Evolutionary conservation across 2,329 filamentous ascomycete species (phyloP), one percentile per base, ranked within the genome.

Genomic region (Cladophialophora chaetospira): DNA sequence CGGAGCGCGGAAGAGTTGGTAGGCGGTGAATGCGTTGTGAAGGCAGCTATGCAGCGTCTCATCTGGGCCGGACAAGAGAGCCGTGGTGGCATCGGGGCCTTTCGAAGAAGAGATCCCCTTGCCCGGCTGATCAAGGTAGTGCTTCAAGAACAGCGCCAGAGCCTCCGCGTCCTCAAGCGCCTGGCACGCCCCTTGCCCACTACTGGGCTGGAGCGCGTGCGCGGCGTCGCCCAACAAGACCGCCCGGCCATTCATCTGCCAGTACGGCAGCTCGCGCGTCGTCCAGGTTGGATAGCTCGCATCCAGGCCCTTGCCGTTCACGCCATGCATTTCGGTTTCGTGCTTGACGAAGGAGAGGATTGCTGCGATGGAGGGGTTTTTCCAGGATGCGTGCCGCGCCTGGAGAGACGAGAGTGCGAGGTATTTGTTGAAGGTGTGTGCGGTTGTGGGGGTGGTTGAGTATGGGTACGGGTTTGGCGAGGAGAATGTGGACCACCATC

Each of bases 161-260:
- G 75, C 72, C 58, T 81, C 76, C 0, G 72, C 73, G 67, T 84
- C 82, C 66, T 84, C 82, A 6, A 84, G 63, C 0, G 79, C 81
- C 67, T 83, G 81, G 3, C 75, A 77, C 0, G 78, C 75, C 0
- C 82, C 82, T 65, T 84, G 82, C 2, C 81, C 80, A 0, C 76
- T 77, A 4, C 76, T 78, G 0, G 82, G 75, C 4, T 79, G 77
- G 55, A 84, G 70, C 0, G 81, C 80, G 68, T 85, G 82, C 0
- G 80, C 81, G 2, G 81, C 81, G 66, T 85, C 82, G 3, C 82
- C 82, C 2, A 84, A 68, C 1, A 85, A 68, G 3, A 85, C 72
- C 3, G 82, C 73, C 0, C 78, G 73, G 5, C 76, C 70, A 4
- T 71, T 67, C 11, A 29, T 15, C 17, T 73, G 71, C 79, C 79